These are phyloP conservation scores for Tulasnella sp. DNA, from an alignment of 768 basidiomycete genomes.

Conservation along the genomic window DNA sequence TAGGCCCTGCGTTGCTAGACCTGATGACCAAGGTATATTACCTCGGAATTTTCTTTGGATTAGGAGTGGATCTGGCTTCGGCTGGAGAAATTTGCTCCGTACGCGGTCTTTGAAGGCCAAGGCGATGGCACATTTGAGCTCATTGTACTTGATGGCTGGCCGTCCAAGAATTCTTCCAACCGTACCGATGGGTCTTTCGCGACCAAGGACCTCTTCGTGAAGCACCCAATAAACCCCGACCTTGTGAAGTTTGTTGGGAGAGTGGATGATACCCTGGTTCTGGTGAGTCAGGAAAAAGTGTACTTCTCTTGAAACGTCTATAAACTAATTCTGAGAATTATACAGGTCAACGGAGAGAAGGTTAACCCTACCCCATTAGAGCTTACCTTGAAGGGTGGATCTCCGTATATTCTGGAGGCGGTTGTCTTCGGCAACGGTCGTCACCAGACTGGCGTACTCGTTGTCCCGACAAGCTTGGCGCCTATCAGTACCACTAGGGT, in stretches of 20 bases:
- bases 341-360: too few relatives aligned
- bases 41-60: conserved; percentile 28
- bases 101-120: conserved; percentile 32
- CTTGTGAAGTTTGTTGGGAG: conserved; percentile 44
- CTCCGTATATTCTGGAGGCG: conserved; percentile 39
- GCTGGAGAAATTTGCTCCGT: too few relatives aligned
- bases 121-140: conserved; percentile 38
- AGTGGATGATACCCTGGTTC: conserved; percentile 44
- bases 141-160: conserved; percentile 42
- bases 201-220: conserved; percentile 43
- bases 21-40: neutral
- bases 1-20: too few relatives aligned
- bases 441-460: conserved; percentile 41
- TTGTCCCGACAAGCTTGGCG: conserved; percentile 38
- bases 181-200: conserved; percentile 45
- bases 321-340: too few relatives aligned
- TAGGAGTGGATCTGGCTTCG: too few relatives aligned
- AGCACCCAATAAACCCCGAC: conserved; percentile 33
- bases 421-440: conserved; percentile 44
- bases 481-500: conserved; percentile 18
- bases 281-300: conserved; percentile 43
- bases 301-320: too few relatives aligned
- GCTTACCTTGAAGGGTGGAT: conserved; percentile 39
- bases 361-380: conserved; percentile 36
- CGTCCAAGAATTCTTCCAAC: conserved; percentile 37